Base-by-base conservation (phyloP, 208 protist genomes). In the Trypanosoma mega region DNA sequence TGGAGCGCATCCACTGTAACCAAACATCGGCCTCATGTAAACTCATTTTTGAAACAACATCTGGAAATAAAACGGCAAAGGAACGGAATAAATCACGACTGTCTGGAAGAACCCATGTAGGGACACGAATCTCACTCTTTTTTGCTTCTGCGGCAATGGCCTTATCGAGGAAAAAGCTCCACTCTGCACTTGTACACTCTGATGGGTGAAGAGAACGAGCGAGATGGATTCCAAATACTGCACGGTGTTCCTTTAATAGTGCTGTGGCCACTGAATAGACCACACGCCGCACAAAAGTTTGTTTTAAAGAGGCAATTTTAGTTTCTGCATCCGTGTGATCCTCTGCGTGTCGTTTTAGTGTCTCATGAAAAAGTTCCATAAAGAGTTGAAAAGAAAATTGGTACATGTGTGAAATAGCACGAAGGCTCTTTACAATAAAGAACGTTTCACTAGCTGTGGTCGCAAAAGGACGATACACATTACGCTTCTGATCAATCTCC, bases 381-480 rank as follows among this genome's bases (percentile, higher is more conserved):
- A 98, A 98, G 11, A 88, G 70, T 31, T 82, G 57, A 14, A 98
- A 90, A 34, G 91, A 95, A 75, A 98, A 99, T 67, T 97, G 91
- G 68, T 99, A 99, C 97, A 99, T 99, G 66, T 97, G 83, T 50
- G 97, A 98, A 1, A 99, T 64, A 34, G 79, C 68, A 47, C 74
- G 68, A 37, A 99, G 78, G 33, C 77, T 85, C 54, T 88, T 82
- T 9, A 98, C 93, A 20, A 98, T 57, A 69, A 99, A 99, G 61
- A 93, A 99, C 27, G 98, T 65, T 21, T 66, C 62, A 47, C 90
- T 92, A 2, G 92, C 97, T 6, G 76, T 85, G 20, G 80, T 68
- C 20, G 97, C 95, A 46, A 99, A 95, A 3, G 93, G 87, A 33
- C 87, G 72, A 77, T 98, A 99, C 27, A 95, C 94, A 74, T 98